Evolutionary conservation across 345 rosid genomes (phyloP), one percentile per base, ranked within the genome.

Genomic region (Laguncularia racemosa): DNA sequence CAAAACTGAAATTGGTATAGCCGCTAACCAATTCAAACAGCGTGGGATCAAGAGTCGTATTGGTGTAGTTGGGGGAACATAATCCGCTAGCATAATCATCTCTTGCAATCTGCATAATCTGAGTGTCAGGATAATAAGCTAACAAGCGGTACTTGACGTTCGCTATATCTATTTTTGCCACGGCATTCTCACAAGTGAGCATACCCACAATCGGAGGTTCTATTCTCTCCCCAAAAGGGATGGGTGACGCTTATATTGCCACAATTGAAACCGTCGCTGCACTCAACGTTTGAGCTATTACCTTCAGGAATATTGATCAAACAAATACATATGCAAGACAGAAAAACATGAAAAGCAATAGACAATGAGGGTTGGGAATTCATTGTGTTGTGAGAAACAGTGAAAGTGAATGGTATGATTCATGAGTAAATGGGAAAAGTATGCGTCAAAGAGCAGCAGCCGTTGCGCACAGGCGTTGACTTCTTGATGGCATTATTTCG

Each of bases 191-290:
- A 62, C 81, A 77, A 10, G 14, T 13, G 20, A 73, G 71, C 66
- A 52, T 43, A 38, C 57, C 81, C 75, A 14, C 81, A 77, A 13
- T 2, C 38, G 14, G 19, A 16, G 17, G 61, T 16, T 18, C 73
- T 65, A 15, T 53, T 53, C 11, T 38, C 58, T 3, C 76, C 76
- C 71, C 71, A 68, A 4, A 33, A 33, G 7, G 40, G 40, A 33
- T 33, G 6, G 40, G 7, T 33, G 40, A 33, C 40, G 10, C 6
- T 33, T 3, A 33, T 33, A 6, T 33, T 8, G 40, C 40, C 40
- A 33, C 40, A 33, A 6, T 6, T 33, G 40, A 33, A 33, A 3
- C 7, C 9, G 6, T 1, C 6, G 40, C 40, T 33, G 9, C 40
- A 33, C 2, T 6, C 6, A 6, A 8, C 40, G 6, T 33, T 2